Conservation (phyloP, 129 eudicot species). For the Lactuca sativa region DNA sequence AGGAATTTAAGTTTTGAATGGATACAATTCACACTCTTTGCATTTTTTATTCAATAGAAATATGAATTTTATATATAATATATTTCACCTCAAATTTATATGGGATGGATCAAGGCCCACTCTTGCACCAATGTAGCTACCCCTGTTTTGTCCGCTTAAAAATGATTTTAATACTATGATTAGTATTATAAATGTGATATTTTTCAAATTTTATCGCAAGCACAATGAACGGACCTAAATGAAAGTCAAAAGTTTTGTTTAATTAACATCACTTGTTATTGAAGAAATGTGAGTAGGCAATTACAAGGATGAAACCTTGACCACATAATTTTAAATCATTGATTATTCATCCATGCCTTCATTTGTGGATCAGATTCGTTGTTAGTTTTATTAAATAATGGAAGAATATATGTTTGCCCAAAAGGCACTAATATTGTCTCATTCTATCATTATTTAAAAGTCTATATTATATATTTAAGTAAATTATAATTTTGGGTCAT, state of each 20-base stretch:
- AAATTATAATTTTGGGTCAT: no score
- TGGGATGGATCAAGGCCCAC: no score
- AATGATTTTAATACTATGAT: background rate
- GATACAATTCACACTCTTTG: no score
- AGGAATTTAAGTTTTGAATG: no score
- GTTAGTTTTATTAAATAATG: background rate
- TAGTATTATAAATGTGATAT: background rate
- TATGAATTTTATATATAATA: no score
- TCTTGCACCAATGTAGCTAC: no score
- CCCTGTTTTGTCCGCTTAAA: no score
- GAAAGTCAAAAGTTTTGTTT: conserved; percentile 13
- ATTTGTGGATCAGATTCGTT: conserved; percentile 26
- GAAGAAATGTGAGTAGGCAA: conserved; percentile 29
- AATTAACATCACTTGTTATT: conserved; percentile 20
- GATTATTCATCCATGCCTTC: background rate
- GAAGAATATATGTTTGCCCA: background rate
- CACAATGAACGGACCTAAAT: conserved; percentile 17
- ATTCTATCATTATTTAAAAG: background rate
- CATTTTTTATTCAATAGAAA: no score
- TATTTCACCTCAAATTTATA: no score
- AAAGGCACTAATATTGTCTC: conserved; percentile 3
- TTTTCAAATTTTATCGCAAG: background rate
- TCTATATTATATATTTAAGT: background rate
- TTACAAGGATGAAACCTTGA: conserved; percentile 32
- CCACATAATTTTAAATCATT: conserved; percentile 25